Conservation (phyloP, 768 basidiomycete species). For the Leccinum subgranulosum region DNA sequence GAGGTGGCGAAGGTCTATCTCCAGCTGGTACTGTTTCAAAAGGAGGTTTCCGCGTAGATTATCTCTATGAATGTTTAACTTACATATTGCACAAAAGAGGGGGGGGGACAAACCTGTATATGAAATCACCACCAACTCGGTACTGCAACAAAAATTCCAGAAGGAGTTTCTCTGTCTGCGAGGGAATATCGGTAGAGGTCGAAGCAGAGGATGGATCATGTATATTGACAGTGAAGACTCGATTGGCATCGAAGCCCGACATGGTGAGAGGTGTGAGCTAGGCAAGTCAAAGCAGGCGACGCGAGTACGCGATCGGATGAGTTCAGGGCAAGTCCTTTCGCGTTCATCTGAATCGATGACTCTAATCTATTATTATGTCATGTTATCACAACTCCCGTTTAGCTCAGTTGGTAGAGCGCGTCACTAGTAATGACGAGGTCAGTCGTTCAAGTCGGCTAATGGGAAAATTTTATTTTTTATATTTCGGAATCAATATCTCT, state of each 20-base stretch:
- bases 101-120: slow-evolving; percentile 65
- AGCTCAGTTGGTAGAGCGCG: slow-evolving; percentile 51
- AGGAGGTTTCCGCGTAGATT: slow-evolving; percentile 87
- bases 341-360: slow-evolving; percentile 9
- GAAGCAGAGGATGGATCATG: slow-evolving; percentile 55
- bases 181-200: slow-evolving; percentile 64
- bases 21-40: slow-evolving; percentile 80
- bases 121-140: slow-evolving; percentile 86
- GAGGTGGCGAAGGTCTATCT: slow-evolving; percentile 74
- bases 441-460: slow-evolving; percentile 43
- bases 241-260: slow-evolving; percentile 87
- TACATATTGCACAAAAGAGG: background rate
- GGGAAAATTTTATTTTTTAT: slow-evolving; percentile 22
- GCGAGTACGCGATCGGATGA: slow-evolving; percentile 10
- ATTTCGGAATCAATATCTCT: slow-evolving; percentile 5
- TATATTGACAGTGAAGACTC: slow-evolving; percentile 77
- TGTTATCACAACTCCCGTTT: slow-evolving; percentile 25
- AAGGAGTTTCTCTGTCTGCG: slow-evolving; percentile 76
- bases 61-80: slow-evolving; percentile 48
- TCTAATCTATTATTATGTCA: background rate
- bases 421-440: slow-evolving; percentile 47
- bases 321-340: slow-evolving; percentile 32
- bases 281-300: background rate
- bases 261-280: slow-evolving; percentile 35
- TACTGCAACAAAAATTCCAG: slow-evolving; percentile 86